A percentile compares a stretch with the other conserved stretches of the same genome.
Conservation (phyloP, 768 basidiomycete genomes). For the Rhodotorula paludigena region DNA sequence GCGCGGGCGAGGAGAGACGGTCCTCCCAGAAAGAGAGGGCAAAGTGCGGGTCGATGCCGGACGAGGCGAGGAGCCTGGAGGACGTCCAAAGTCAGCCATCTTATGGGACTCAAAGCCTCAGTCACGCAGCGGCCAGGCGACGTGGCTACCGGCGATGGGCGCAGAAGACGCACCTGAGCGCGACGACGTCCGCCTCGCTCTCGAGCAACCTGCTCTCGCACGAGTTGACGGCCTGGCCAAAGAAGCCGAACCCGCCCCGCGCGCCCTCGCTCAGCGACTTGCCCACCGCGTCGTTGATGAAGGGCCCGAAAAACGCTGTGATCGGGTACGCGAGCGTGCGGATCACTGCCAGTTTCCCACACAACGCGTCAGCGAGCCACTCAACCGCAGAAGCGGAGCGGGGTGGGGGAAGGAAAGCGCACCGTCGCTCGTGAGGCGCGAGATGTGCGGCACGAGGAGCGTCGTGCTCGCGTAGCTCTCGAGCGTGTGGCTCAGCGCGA, state of each 20-base stretch:
- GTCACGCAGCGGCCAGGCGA: too few species aligned
- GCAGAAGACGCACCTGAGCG: conserved; percentile 33
- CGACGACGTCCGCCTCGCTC: conserved; percentile 58
- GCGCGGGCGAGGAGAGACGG: conserved; percentile 40
- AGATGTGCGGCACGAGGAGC: conserved; percentile 37
- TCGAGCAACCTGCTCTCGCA: conserved; percentile 81
- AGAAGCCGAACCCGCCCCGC: conserved; percentile 39
- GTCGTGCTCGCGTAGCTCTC: conserved; percentile 35
- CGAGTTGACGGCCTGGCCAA: conserved; percentile 64
- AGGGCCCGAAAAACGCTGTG: conserved; percentile 65
- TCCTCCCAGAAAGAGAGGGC: conserved; percentile 79
- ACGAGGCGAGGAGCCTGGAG: conserved; percentile 75
- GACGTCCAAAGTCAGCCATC: too few species aligned
- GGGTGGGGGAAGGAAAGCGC: neutral
- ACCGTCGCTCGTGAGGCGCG: conserved; percentile 38
- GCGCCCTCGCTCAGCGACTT: conserved; percentile 60
- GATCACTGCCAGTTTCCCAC: conserved; percentile 42
- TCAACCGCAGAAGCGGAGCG: too few species aligned
- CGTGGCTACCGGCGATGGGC: too few species aligned
- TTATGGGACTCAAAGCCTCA: too few species aligned
- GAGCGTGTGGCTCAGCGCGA: conserved; percentile 47
- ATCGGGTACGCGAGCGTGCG: conserved; percentile 40
- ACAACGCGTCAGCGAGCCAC: neutral
- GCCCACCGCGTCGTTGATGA: conserved; percentile 88
- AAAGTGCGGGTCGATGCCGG: conserved; percentile 79